These are phyloP conservation scores for Sphagnurus paluster DNA, from an alignment of 1,284 basidiomycete species.

Conservation along the genomic window DNA sequence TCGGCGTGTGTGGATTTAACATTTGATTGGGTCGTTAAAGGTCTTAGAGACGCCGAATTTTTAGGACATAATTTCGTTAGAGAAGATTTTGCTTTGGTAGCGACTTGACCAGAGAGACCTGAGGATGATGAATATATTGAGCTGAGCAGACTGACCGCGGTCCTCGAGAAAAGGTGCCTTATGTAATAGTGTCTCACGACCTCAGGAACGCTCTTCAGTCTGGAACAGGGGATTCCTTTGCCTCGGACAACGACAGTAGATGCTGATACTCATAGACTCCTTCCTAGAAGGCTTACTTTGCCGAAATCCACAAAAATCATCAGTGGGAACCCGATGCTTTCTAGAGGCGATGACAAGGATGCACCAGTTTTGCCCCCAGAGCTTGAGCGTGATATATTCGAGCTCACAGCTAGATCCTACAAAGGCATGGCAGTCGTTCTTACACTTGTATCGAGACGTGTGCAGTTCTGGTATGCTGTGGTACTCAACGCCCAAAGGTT, in stretches of 20 bases:
- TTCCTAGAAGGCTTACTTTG: constrained; percentile 1
- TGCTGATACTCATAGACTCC: background rate
- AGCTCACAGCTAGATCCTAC: constrained; percentile 15
- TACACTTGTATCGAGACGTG: constrained; percentile 18
- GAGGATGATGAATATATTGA: too few relatives aligned
- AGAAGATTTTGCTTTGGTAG: too few relatives aligned
- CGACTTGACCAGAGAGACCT: constrained; percentile 14
- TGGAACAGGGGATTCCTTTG: too few relatives aligned
- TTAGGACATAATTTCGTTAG: background rate
- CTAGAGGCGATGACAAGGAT: background rate
- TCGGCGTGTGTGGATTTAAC: constrained; percentile 23
- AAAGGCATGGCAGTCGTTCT: constrained; percentile 11
- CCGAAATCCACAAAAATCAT: background rate
- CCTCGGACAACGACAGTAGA: background rate
- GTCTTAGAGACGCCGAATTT: background rate
- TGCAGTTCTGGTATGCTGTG: constrained; percentile 17
- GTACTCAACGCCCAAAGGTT: background rate
- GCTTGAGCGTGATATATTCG: constrained; percentile 21
- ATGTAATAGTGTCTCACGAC: too few relatives aligned
- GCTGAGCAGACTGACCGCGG: too few relatives aligned
- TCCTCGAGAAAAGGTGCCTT: too few relatives aligned
- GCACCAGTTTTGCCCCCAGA: constrained; percentile 20
- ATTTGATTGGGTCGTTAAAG: constrained; percentile 4
- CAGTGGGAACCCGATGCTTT: background rate
- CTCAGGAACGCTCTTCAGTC: too few relatives aligned